Conservation (phyloP, 2,329 filamentous ascomycete genomes). For the Aspergillus neoniger region DNA sequence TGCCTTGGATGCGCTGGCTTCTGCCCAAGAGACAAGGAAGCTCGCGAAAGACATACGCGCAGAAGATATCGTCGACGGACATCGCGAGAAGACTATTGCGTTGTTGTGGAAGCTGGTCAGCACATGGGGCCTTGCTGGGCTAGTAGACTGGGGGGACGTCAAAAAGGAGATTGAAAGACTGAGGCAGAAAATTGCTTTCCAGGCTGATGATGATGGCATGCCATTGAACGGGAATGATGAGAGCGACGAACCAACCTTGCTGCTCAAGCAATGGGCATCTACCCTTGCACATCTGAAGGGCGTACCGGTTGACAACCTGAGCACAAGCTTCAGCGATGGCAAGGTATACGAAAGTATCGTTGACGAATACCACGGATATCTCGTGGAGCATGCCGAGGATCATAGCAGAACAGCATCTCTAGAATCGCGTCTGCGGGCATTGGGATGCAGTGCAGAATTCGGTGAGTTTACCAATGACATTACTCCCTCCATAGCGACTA, state of each 20-base stretch:
- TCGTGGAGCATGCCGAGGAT: conserved; percentile 22
- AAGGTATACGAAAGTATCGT: conserved; percentile 58
- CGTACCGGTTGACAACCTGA: conserved; percentile 55
- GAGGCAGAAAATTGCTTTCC: conserved; percentile 26
- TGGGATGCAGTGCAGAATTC: conserved; percentile 49
- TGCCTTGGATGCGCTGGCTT: conserved; percentile 55
- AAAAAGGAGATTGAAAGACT: conserved; percentile 54
- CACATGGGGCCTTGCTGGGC: conserved; percentile 54
- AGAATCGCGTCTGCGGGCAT: conserved; percentile 35
- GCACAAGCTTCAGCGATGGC: conserved; percentile 59
- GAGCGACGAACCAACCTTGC: conserved; percentile 33
- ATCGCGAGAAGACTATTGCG: conserved; percentile 64
- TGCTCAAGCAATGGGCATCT: conserved; percentile 60
- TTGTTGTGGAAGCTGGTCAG: conserved; percentile 63
- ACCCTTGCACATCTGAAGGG: conserved; percentile 52
- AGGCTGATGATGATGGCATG: conserved; percentile 19
- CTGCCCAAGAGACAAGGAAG: conserved; percentile 43
- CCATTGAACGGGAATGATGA: conserved; percentile 22
- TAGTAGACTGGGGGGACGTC: conserved; percentile 60
- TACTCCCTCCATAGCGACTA: conserved; percentile 6
- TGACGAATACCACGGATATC: conserved; percentile 56
- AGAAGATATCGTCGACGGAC: conserved; percentile 64
- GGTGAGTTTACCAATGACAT: conserved; percentile 31
- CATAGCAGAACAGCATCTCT: conserved; percentile 19
- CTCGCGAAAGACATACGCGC: conserved; percentile 51